A percentile compares a stretch with the other conserved stretches of the same genome.
Evolutionary conservation across 139 green algal genomes (phyloP).

Genomic region (Zygnema circumcarinatum): DNA sequence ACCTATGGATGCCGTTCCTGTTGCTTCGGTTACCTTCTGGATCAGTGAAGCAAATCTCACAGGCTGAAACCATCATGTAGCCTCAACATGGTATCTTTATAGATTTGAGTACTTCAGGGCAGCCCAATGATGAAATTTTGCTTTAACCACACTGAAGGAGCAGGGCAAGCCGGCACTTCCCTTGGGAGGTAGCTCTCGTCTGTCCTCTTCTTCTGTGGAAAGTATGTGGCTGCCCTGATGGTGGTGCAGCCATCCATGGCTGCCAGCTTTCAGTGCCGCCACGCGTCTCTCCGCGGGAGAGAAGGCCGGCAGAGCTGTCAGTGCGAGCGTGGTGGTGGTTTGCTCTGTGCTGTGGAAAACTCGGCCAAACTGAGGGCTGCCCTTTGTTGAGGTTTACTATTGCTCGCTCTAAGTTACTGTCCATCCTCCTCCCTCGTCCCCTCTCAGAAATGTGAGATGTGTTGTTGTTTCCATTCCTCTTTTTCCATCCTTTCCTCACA

Average conservation of each 20-base stretch:
- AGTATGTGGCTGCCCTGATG: neutral
- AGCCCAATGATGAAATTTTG: constrained; percentile 32
- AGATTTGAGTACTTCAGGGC: neutral
- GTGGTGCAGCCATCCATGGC: constrained; percentile 6
- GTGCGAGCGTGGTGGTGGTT: neutral
- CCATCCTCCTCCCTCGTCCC: neutral
- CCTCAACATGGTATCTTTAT: neutral
- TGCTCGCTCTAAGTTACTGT: neutral
- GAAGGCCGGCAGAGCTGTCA: neutral
- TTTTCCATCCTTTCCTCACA: neutral
- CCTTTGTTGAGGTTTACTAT: neutral
- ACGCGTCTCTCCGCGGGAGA: neutral
- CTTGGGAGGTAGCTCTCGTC: neutral
- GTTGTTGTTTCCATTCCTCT: neutral
- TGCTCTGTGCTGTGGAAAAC: neutral
- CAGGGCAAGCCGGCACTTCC: neutral
- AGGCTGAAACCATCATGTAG: neutral
- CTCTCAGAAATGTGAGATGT: neutral
- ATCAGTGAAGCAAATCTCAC: neutral
- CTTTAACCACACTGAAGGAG: constrained; percentile 36
- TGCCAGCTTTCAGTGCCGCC: neutral
- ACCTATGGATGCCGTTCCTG: neutral
- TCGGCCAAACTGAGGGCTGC: constrained; percentile 32
- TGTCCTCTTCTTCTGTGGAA: neutral
- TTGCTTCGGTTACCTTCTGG: too few species aligned